phyloP scores from a whole-genome alignment of 2,329 filamentous ascomycete species.

The Alternaria sp. region DNA sequence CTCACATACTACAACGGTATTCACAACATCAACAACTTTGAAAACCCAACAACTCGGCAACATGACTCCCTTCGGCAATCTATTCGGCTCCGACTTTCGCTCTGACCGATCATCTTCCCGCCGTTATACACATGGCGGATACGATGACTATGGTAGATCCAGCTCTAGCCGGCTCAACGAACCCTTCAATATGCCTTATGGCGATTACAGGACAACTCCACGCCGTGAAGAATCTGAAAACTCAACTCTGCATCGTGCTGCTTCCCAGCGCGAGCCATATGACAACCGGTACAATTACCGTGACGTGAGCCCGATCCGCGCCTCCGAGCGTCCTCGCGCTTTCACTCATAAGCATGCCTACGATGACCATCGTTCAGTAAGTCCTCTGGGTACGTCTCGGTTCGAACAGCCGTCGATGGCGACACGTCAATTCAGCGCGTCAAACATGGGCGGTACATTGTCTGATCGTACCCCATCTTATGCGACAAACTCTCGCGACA shows the following conservation, averaged over 20 bases:
- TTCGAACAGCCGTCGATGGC: background rate
- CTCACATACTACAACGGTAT: background rate
- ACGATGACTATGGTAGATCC: background rate
- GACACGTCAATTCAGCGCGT: background rate
- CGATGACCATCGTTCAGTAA: background rate
- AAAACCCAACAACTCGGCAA: background rate
- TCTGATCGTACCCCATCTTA: background rate
- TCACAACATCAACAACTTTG: background rate
- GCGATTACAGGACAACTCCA: background rate
- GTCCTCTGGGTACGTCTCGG: background rate
- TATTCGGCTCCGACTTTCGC: background rate
- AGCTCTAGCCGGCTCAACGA: background rate
- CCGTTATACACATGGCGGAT: background rate
- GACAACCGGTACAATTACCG: background rate
- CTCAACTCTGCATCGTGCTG: background rate
- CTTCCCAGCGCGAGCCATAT: background rate
- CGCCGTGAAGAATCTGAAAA: background rate
- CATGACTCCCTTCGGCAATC: background rate
- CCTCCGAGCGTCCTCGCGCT: background rate
- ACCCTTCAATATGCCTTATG: background rate
- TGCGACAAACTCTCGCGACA: background rate
- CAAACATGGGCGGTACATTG: background rate
- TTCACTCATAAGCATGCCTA: background rate
- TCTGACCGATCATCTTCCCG: background rate
- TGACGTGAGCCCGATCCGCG: background rate